Evolutionary conservation across 345 rosid genomes (phyloP), one percentile per base, ranked within the genome.

Genomic region (Limnanthes douglasii): DNA sequence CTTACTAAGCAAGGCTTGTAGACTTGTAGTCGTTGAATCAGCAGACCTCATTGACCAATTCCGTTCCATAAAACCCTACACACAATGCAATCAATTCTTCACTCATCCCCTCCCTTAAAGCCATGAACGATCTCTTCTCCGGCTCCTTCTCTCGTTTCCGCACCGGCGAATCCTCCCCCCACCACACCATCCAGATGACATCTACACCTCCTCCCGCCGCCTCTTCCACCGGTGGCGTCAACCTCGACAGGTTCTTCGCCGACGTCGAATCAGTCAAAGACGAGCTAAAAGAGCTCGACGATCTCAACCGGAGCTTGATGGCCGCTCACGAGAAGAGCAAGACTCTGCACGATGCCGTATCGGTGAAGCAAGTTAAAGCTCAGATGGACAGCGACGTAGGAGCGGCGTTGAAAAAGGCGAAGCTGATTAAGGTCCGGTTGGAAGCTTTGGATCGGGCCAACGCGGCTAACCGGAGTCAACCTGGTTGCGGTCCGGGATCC

Each of bases 391-490:
- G 50, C 3, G 96, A 85, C 52, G 96, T 85, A n/a, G 52, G 76
- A 36, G 32, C 37, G 30, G 96, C 99, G 0, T 21, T 92, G 52
- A 78, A 70, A 61, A 85, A 67, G 27, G 96, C 99, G 6, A 92
- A 85, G 70, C 23, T 75, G 30, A 60, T 78, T 34, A 81, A 78
- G 71, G 82, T 69, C n/a, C 57, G 82, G 30, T 53, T 92, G 21
- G 99, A 92, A 64, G 88, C 85, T 2, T 64, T 92, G 12, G 99
- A 92, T 38, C 72, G 94, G 2, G 57, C 96, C 50, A 92, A 85
- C 59, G 86, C 85, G 1, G 65, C 85, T 11, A 77, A 71, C 44
- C 73, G 80, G 42, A 56, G 62, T 40, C 53, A 80, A 2, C 96
- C 88, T 0, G 94, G 86, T 0, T 81, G 93, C 31, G 96, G 94